Base-by-base conservation (phyloP, 306 rosid species). In the Gleditsia sinensis region DNA sequence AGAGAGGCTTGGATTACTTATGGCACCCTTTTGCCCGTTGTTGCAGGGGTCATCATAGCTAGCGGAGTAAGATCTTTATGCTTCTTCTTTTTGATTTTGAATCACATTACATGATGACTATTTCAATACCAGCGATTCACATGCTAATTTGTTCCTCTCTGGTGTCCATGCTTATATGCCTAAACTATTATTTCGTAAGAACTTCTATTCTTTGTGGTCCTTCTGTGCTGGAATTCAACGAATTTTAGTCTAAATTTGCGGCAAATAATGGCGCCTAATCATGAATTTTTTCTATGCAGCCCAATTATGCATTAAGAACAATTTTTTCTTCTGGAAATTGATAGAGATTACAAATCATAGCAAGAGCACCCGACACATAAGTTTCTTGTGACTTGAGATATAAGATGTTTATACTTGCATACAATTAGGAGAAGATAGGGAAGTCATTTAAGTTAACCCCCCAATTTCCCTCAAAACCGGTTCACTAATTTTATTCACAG, bases 1-100 rank as follows among this genome's bases (percentile, higher is more conserved):
- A 67, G 82, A 21, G 87, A 83, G 24, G 82, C 84, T 49, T 83
- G 84, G 84, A 55, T 83, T 39, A 83, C 87, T 1, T 83, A 83
- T 23, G 80, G 21, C 19, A 80, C 87, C 4, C 84, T 80, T 10
- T 27, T 83, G 55, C 87, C 87, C 46, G 84, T 83, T 69, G 87
- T 80, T 32, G 42, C 77, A 0, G 87, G 87, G 37, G 84, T 83
- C n/a, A 33, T 80, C 71, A 30, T 83, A 6, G 87, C 84, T 45
- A 75, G 66, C 66, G 84, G 75, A 76, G 87, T 78, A 58, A 72
- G 6, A 6, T 72, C 36, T 77, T 16, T 19, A 19, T 62, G 69
- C 24, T 69, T 27, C 3, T 7, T 67, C 28, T 37, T 20, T 28
- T 28, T 12, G 71, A 34, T 46, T 67, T 37, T 69, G 32, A 57